phyloP scores from a whole-genome alignment of 495 filamentous ascomycete genomes.

The Annulohypoxylon nitens region DNA sequence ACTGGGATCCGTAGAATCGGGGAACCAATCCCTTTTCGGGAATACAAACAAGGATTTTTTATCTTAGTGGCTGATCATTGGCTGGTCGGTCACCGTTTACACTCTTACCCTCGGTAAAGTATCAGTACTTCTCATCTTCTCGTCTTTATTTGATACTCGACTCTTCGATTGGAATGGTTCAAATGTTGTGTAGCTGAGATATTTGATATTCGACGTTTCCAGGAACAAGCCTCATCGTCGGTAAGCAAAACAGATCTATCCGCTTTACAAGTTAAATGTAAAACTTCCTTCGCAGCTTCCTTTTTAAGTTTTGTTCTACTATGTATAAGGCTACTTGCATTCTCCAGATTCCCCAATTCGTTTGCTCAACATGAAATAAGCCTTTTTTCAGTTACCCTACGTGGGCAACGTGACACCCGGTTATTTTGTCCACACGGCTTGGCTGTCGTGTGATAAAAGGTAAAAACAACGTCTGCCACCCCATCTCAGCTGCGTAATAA shows the following conservation, averaged over 20 bases:
- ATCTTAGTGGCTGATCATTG: not conserved
- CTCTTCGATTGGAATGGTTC: not conserved
- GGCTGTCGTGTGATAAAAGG: constrained; percentile 29
- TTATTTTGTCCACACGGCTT: constrained; percentile 23
- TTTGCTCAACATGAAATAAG: not conserved
- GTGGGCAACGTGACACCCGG: constrained; percentile 33
- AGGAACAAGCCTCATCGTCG: not conserved
- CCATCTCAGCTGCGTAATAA: constrained; percentile 1
- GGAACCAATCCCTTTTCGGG: constrained; percentile 28
- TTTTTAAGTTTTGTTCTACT: not conserved
- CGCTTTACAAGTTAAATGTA: too few species aligned
- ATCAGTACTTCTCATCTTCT: not conserved
- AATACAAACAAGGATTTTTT: constrained; percentile 1
- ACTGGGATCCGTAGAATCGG: constrained; percentile 19
- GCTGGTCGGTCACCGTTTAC: not conserved
- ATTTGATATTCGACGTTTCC: not conserved
- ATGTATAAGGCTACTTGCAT: not conserved
- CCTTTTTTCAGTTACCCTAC: not conserved
- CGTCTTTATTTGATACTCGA: not conserved
- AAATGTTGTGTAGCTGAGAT: not conserved
- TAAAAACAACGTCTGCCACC: constrained; percentile 34
- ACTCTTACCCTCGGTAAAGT: not conserved
- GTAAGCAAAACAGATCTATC: not conserved
- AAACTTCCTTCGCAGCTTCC: not conserved
- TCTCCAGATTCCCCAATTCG: not conserved